Base-by-base conservation (phyloP, 208 protist species). In the Leptomonas pyrrhocoris region DNA sequence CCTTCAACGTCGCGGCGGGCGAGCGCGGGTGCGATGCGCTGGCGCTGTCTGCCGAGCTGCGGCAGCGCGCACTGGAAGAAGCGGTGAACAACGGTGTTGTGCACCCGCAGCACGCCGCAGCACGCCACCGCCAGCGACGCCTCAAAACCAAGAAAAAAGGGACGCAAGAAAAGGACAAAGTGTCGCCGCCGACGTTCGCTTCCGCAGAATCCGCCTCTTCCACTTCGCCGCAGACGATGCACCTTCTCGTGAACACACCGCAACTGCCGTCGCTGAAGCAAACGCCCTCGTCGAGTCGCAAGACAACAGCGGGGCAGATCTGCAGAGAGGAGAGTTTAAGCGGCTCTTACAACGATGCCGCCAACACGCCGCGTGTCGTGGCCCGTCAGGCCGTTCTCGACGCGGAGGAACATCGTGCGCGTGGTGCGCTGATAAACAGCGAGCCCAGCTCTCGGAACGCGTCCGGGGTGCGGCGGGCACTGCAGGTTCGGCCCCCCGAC, bases 391-490 rank as follows among this genome's bases (percentile, higher is more conserved):
- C 25, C 6, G 21, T 21, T 8, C 21, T 69, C 45, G 55, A 27
- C 0, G 42, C 34, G 11, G 70, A 50, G 55, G 70, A 76, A 55
- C 5, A n/a, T 23, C 12, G 27, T 13, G 31, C 55, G 0, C 70
- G 70, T 25, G 19, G 27, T 1, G 45, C 48, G 0, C 40, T 76
- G 19, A 18, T 7, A 0, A 23, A 54, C 7, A 60, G 54, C 2
- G 70, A 76, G 53, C 19, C 31, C 27, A 53, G 48, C 16, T 61
- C 70, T 12, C 38, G 70, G 7, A 36, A 64, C 6, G 15, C 69
- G 70, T 19, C 38, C 36, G 50, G 51, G 55, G 25, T 76, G 62
- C 62, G 70, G 1, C 69, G 61, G 70, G n/a, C 43, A 5, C 62
- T 76, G 43, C 34, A 46, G 3, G 55, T 55, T 0, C 70, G 27